A percentile compares a stretch with the other conserved stretches of the same genome.
Evolutionary conservation across 805 yeast genomes (phyloP).

Genomic region (Starmera quercuum): DNA sequence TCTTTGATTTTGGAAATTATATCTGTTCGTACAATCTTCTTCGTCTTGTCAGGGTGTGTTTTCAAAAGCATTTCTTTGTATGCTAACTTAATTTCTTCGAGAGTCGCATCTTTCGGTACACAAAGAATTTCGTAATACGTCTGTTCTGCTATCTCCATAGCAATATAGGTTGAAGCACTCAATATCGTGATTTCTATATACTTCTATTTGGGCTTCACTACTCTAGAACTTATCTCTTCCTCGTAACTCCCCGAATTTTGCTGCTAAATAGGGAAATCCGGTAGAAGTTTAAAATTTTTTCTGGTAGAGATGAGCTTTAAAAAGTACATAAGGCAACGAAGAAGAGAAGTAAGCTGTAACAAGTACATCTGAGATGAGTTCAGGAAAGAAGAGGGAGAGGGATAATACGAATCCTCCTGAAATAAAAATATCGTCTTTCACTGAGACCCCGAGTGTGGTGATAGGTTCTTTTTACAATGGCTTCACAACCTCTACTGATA

Average conservation of each 20-base stretch:
- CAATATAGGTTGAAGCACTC: no score
- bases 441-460: conserved; percentile 40
- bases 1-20: conserved; percentile 41
- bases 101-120: conserved; percentile 30
- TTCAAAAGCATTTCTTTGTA: conserved; percentile 52
- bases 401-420: conserved; percentile 31
- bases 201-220: no score
- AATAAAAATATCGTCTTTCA: conserved; percentile 25
- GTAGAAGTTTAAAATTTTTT: conserved; percentile 1
- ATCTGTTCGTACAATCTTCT: conserved; percentile 7
- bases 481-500: conserved; percentile 47
- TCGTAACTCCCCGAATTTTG: no score
- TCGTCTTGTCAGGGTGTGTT: conserved; percentile 75
- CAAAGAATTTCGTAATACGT: conserved; percentile 56
- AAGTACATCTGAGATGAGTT: conserved; percentile 6
- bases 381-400: conserved; percentile 24
- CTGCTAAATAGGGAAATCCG: neutral
- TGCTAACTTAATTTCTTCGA: conserved; percentile 46
- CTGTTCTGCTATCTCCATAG: no score
- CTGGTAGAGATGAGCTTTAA: conserved; percentile 1
- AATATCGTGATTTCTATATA: no score
- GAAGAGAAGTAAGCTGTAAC: neutral
- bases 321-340: neutral
- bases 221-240: no score
- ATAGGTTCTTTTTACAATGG: conserved; percentile 82